phyloP scores from a whole-genome alignment of 805 yeast genomes.

The Lipomyces sp. region DNA sequence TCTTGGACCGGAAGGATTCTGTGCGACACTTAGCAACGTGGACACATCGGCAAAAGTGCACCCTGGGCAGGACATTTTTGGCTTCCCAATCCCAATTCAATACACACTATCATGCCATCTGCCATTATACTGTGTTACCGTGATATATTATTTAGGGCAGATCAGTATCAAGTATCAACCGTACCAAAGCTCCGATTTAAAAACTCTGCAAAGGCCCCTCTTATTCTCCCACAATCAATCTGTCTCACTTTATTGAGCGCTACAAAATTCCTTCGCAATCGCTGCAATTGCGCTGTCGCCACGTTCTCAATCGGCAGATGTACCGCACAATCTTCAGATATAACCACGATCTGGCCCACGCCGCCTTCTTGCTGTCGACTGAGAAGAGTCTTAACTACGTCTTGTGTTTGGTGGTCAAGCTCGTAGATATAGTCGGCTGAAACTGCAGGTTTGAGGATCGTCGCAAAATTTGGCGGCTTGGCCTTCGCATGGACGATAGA shows the following conservation, averaged over 20 bases:
- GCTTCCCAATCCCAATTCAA: constrained; percentile 1
- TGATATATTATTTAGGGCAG: too few species aligned
- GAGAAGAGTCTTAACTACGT: constrained; percentile 64
- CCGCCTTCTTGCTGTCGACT: constrained; percentile 62
- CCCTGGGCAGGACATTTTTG: not conserved
- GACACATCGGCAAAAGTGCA: not conserved
- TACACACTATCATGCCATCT: not conserved
- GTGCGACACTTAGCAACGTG: too few species aligned
- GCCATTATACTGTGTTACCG: not conserved
- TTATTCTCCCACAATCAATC: constrained; percentile 70
- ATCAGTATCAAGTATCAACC: not conserved
- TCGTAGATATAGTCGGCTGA: constrained; percentile 77
- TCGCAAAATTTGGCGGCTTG: constrained; percentile 82
- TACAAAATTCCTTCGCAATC: constrained; percentile 84
- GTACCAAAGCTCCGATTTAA: constrained; percentile 62
- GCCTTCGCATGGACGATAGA: constrained; percentile 55
- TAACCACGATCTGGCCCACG: constrained; percentile 47
- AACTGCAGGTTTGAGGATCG: constrained; percentile 78
- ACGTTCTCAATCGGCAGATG: constrained; percentile 67
- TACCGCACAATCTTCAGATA: constrained; percentile 52
- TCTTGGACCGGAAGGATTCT: too few species aligned
- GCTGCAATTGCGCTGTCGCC: constrained; percentile 76
- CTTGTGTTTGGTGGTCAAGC: constrained; percentile 71
- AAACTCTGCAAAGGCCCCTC: constrained; percentile 76
- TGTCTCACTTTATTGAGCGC: constrained; percentile 78